Evolutionary conservation across 805 yeast genomes (phyloP).

Genomic region (Yarrowia osloensis): DNA sequence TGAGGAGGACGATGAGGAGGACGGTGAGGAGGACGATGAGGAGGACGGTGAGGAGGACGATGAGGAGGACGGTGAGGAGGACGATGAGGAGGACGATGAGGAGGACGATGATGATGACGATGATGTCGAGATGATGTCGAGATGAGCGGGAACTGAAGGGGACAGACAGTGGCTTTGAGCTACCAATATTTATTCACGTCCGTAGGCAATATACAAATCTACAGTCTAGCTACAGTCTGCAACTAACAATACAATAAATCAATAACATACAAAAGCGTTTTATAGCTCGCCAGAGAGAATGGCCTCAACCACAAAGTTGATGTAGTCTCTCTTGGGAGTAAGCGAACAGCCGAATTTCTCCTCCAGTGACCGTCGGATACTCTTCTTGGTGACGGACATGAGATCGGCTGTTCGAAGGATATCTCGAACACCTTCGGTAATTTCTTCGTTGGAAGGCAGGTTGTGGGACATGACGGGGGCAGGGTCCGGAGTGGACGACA

Average conservation of each 20-base stretch:
- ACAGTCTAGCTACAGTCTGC: no score
- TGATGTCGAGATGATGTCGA: no score
- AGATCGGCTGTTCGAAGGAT: constrained; percentile 45
- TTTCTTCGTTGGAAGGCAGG: constrained; percentile 44
- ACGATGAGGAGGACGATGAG: no score
- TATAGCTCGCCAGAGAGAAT: constrained; percentile 46
- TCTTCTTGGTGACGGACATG: constrained; percentile 45
- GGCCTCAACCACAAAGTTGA: constrained; percentile 46
- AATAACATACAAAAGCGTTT: constrained; percentile 6
- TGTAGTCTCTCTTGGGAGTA: constrained; percentile 43
- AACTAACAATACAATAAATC: constrained; percentile 1
- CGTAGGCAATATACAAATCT: no score
- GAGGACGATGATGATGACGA: no score
- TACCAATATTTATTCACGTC: neutral
- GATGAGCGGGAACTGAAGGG: neutral
- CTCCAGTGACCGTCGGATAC: constrained; percentile 44
- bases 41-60: no score
- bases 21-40: no score
- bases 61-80: no score
- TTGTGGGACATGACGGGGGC: constrained; percentile 33
- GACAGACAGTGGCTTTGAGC: neutral
- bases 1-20: no score
- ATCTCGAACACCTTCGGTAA: constrained; percentile 44
- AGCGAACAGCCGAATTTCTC: constrained; percentile 43
- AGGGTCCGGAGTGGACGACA: constrained; percentile 16